These are phyloP conservation scores for Citrullus colocynthis DNA, from an alignment of 306 rosid genomes.

Conservation along the genomic window DNA sequence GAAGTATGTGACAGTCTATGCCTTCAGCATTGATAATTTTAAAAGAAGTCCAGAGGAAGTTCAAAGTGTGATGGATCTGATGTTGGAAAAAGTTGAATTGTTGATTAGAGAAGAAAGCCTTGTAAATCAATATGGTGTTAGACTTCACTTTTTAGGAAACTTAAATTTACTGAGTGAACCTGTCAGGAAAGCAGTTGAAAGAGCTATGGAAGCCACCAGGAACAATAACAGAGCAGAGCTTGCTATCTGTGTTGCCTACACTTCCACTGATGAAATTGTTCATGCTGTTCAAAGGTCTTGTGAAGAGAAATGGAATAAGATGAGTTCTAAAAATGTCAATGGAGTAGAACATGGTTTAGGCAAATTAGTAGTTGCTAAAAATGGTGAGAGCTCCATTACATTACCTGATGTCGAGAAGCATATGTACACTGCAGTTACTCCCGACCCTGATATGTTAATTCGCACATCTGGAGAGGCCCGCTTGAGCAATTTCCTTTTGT, in stretches of 20 bases:
- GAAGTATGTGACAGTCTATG: conserved; percentile 48
- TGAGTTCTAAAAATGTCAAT: conserved; percentile 9
- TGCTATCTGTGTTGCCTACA: conserved; percentile 33
- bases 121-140: conserved; percentile 16
- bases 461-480: conserved; percentile 39
- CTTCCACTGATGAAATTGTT: conserved; percentile 33
- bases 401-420: conserved; percentile 27
- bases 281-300: conserved; percentile 27
- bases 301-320: conserved; percentile 24
- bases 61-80: conserved; percentile 26
- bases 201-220: conserved; percentile 25
- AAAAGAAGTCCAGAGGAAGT: conserved; percentile 25
- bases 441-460: conserved; percentile 25
- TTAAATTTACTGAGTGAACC: conserved; percentile 23
- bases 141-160: conserved; percentile 27
- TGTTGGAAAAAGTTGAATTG: conserved; percentile 28
- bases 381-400: conserved; percentile 17
- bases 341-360: conserved; percentile 11
- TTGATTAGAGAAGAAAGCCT: conserved; percentile 21
- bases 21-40: conserved; percentile 86
- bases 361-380: conserved; percentile 5
- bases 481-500: conserved; percentile 37
- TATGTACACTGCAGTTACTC: conserved; percentile 22
- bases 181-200: conserved; percentile 25
- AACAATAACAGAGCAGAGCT: conserved; percentile 20